A percentile compares a stretch with the other conserved stretches of the same genome.
Evolutionary conservation across 257 asterid species (phyloP).

Genomic region (Jacaranda copaia): DNA sequence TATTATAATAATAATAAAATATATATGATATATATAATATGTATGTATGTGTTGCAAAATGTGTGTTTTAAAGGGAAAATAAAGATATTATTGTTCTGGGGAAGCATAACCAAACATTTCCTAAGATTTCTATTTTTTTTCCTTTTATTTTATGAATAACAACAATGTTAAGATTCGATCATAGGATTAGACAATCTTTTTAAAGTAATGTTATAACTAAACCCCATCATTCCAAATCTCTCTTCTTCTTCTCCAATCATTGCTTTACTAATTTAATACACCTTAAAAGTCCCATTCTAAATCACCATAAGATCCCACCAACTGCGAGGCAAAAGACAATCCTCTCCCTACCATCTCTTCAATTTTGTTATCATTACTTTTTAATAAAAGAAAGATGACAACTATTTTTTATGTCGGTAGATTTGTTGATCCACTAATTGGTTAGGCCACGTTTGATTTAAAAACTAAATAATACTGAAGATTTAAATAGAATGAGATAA

Average conservation of each 20-base stretch:
- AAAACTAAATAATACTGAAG: no score
- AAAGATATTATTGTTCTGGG: no score
- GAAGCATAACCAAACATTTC: no score
- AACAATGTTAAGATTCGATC: background rate
- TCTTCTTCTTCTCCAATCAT: slow-evolving; percentile 1
- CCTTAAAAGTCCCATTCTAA: slow-evolving; percentile 6
- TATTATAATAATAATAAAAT: no score
- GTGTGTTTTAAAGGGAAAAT: no score
- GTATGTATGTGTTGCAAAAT: no score
- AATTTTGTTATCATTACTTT: background rate
- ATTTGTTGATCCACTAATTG: no score
- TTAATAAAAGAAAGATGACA: no score
- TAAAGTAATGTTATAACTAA: background rate
- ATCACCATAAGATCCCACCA: background rate
- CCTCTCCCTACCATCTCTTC: background rate
- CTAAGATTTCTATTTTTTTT: background rate
- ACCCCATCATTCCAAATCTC: background rate
- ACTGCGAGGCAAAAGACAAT: background rate
- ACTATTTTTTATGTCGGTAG: no score
- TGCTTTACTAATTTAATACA: slow-evolving; percentile 12
- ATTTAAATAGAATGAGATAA: no score
- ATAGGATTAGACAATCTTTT: background rate
- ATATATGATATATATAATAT: no score
- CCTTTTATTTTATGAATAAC: background rate
- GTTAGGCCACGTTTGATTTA: no score